A percentile compares a stretch with the other conserved stretches of the same genome.
Conservation (phyloP, 2,329 filamentous ascomycete genomes). For the Thyridium curvatum region DNA sequence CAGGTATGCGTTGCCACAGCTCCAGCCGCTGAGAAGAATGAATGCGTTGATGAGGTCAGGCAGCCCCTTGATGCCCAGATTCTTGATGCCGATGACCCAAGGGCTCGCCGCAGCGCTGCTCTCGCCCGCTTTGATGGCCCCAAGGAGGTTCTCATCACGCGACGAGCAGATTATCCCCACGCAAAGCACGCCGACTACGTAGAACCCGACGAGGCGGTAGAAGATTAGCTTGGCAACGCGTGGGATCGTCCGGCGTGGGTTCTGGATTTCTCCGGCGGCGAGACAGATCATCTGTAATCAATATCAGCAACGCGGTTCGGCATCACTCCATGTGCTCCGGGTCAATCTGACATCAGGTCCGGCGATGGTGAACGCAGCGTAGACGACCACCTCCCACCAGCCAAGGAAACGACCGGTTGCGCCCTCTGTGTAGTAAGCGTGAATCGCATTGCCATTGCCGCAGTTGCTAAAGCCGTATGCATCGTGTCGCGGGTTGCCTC, state of each 20-base stretch:
- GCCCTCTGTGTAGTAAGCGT: no score
- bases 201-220: slow-evolving; percentile 77
- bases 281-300: slow-evolving; percentile 6
- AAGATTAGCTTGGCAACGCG: slow-evolving; percentile 76
- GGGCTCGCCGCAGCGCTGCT: slow-evolving; percentile 38
- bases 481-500: slow-evolving; percentile 33
- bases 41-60: slow-evolving; percentile 50
- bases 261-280: slow-evolving; percentile 71
- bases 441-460: slow-evolving; percentile 10
- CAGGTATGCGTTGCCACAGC: slow-evolving; percentile 39
- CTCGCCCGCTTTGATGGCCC: slow-evolving; percentile 49
- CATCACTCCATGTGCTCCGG: no score
- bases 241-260: slow-evolving; percentile 70
- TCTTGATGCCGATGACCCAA: slow-evolving; percentile 43
- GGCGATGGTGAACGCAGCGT: slow-evolving; percentile 5
- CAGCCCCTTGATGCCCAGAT: slow-evolving; percentile 38
- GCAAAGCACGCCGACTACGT: slow-evolving; percentile 66
- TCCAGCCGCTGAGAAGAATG: slow-evolving; percentile 27
- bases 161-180: slow-evolving; percentile 72
- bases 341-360: slow-evolving; percentile 2
- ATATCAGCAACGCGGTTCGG: no score
- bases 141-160: slow-evolving; percentile 21
- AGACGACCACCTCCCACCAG: slow-evolving; percentile 4
- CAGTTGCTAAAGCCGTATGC: slow-evolving; percentile 26
- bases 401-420: no score